Evolutionary conservation across 2,329 filamentous ascomycete species (phyloP), one percentile per base, ranked within the genome.

Genomic region (Ceratocystis harringtonii): DNA sequence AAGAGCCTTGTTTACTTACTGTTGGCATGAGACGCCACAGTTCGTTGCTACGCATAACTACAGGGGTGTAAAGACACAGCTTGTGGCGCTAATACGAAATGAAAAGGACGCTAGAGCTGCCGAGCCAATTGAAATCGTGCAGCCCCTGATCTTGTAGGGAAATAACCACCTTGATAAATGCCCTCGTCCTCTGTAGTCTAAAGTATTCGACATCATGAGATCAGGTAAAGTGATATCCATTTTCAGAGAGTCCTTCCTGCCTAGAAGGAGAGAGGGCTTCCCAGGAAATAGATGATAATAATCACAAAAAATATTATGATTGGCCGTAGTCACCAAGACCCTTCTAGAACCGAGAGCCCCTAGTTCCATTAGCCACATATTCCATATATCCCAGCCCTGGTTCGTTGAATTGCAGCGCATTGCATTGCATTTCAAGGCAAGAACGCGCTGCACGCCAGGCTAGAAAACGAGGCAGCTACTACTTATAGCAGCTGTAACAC

Each of bases 41-140:
- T 2, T 36, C 7, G 55, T 58, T 58, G 55, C 55, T 58, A 36
- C 15, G 55, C 28, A 58, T 36, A n/a, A 17, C 17, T 2, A n/a
- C 55, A 58, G 55, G 55, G 55, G 28, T 58, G 6, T 52, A 12
- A 58, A 58, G 28, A 58, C 2, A 36, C 55, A 12, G 36, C 30
- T 15, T 58, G 55, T 58, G 55, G 55, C 55, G 55, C 55, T 58
- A 58, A 58, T 58, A 58, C 55, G 55, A 58, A 58, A 36, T 36
- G 15, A 58, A 58, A n/a, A 36, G 6, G 15, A 36, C 55, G 28
- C 55, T 58, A 58, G 28, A 58, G 55, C 36, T 58, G 55, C n/a
- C 32, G 55, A 58, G 55, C 55, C 55, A 58, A 58, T 58, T 58
- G 55, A 7, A 58, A 30, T 8, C 28, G 28, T 8, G 28, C 28